Evolutionary conservation across 768 basidiomycete species (phyloP), one percentile per base, ranked within the genome.

Genomic region (Ramaria sp.): DNA sequence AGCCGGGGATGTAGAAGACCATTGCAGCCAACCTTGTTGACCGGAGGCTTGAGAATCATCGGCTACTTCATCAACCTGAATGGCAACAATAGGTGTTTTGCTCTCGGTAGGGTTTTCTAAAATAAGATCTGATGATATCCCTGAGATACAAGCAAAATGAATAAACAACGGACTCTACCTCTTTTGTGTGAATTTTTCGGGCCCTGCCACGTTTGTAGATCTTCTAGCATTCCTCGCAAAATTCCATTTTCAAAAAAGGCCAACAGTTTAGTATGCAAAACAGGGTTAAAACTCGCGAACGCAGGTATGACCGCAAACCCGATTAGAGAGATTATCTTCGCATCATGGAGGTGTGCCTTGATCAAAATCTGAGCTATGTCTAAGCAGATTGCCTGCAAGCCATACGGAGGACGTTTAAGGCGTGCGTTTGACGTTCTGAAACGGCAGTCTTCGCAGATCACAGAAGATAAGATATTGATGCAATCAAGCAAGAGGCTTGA

Each of bases 251-350:
- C 82, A 57, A 88, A 86, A 66, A 89, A 88, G 2, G 69, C 67
- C 41, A 89, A 69, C 7, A 91, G 66, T 8, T 83, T 74, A 15
- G 73, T 67, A 56, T 79, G 72, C 81, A 88, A 85, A 57, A 75
- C 77, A 16, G 66, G 63, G 4, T 66, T 72, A 67, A 90, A 90
- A 24, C 83, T 81, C 30, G 74, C 70, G 59, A 92, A 83, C 0
- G 85, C 83, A 5, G 84, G 85, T n/a, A 90, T 75, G 52, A 89
- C 67, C 15, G 82, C 81, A 52, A 82, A 77, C 0, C 78, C 81
- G 50, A 90, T 76, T 42, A 77, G 74, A 5, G 81, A 77, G 43
- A 79, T 66, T 20, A 80, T 68, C 38, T 71, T 67, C 3, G 78
- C 72, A 48, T 78, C 74, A 55, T 74, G 70, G 5, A 71, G 70